Evolutionary conservation across 2,329 filamentous ascomycete species (phyloP).

Genomic region (Aspergillus aculeatinus): DNA sequence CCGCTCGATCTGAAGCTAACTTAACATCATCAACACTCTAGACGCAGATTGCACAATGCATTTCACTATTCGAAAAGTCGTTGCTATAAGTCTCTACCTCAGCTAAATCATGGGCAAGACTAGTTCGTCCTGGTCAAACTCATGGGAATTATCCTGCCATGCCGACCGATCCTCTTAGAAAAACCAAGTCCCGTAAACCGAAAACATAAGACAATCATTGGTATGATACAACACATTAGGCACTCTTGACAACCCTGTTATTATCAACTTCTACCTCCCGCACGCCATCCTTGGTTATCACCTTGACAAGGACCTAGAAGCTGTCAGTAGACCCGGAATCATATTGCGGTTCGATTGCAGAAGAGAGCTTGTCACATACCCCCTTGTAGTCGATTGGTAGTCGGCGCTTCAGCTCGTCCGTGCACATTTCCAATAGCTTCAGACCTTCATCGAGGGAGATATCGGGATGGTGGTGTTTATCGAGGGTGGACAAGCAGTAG

Average conservation of each 20-base stretch:
- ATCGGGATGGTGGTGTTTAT: conserved; percentile 97
- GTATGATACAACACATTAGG: conserved; percentile 42
- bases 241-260: conserved; percentile 57
- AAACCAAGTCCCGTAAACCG: conserved; percentile 27
- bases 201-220: conserved; percentile 30
- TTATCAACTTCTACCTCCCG: conserved; percentile 82
- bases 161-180: conserved; percentile 26
- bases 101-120: conserved; percentile 9
- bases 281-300: conserved; percentile 91
- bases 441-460: conserved; percentile 86
- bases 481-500: conserved; percentile 95
- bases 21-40: background rate
- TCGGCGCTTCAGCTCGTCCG: conserved; percentile 92
- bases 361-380: conserved; percentile 50
- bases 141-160: conserved; percentile 21
- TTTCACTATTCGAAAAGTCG: conserved; percentile 5
- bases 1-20: background rate
- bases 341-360: background rate
- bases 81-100: conserved; percentile 20
- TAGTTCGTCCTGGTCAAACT: conserved; percentile 16
- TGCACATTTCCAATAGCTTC: conserved; percentile 91
- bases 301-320: conserved; percentile 67
- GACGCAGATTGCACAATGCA: background rate
- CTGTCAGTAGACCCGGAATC: conserved; percentile 17
- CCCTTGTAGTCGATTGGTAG: conserved; percentile 99